phyloP scores from a whole-genome alignment of 805 yeast genomes.

The Schwanniomyces pseudopolymorphus region DNA sequence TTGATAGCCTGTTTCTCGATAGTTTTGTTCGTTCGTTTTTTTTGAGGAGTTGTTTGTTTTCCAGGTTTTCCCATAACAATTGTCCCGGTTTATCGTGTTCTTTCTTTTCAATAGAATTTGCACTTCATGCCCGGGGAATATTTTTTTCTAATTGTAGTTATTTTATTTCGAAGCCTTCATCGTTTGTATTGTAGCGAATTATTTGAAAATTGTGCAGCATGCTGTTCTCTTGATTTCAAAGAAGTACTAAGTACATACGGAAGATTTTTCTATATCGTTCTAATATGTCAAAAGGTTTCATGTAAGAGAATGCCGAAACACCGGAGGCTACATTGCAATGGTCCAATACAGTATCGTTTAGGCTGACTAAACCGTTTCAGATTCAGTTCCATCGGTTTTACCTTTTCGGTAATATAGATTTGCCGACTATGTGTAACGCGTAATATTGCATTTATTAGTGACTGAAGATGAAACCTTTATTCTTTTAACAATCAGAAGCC shows the following conservation, averaged over 20 bases:
- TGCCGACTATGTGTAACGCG: background rate
- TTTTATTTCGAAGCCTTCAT: background rate
- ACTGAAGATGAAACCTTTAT: background rate
- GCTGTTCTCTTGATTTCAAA: no score
- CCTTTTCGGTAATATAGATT: background rate
- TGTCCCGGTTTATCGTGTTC: constrained; percentile 48
- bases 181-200: no score
- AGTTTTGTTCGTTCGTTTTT: constrained; percentile 12
- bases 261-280: no score
- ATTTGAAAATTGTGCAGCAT: no score
- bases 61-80: constrained; percentile 38
- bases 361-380: background rate
- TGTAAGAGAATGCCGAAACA: background rate
- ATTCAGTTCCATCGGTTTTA: background rate
- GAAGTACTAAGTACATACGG: background rate
- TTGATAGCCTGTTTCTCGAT: constrained; percentile 9
- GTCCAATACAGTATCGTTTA: background rate
- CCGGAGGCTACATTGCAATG: no score
- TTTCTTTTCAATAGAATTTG: constrained; percentile 36
- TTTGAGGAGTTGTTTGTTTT: constrained; percentile 25
- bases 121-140: constrained; percentile 54
- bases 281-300: no score
- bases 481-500: background rate
- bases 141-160: constrained; percentile 5
- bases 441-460: background rate